Evolutionary conservation across 495 filamentous ascomycete species (phyloP).

Genomic region (Daldinia childiae): DNA sequence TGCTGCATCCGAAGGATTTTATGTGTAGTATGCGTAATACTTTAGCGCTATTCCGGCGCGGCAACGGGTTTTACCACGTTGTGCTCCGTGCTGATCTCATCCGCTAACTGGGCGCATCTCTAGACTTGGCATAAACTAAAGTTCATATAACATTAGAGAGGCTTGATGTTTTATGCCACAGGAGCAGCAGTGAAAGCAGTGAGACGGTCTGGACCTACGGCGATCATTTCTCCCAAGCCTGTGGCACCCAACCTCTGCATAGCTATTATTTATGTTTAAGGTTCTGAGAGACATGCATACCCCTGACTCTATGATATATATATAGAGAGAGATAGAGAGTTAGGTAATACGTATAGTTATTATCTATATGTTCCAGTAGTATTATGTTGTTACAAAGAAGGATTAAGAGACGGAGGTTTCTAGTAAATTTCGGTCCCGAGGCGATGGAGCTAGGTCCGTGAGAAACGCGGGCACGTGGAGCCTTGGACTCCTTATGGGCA

Average conservation of each 20-base stretch:
- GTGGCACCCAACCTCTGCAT: slow-evolving; percentile 20
- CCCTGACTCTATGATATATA: slow-evolving; percentile 11
- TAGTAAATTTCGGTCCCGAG: slow-evolving; percentile 21
- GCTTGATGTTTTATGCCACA: slow-evolving; percentile 17
- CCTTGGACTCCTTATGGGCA: background rate
- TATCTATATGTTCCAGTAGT: background rate
- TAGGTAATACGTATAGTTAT: background rate
- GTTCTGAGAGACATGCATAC: slow-evolving; percentile 34
- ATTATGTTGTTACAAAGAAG: background rate
- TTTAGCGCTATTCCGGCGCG: slow-evolving; percentile 7
- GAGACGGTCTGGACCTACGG: slow-evolving; percentile 25
- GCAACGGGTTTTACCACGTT: slow-evolving; percentile 5
- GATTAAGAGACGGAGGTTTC: background rate
- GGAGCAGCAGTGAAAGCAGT: slow-evolving; percentile 8
- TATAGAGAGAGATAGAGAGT: background rate
- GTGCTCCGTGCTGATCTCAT: background rate
- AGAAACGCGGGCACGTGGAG: slow-evolving; percentile 6
- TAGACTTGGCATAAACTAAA: slow-evolving; percentile 1
- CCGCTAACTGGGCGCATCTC: background rate
- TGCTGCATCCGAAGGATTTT: slow-evolving; percentile 12
- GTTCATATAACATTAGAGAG: slow-evolving; percentile 32
- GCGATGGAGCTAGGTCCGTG: background rate
- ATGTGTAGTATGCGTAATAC: slow-evolving; percentile 2
- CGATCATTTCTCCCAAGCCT: slow-evolving; percentile 27
- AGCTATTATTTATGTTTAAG: slow-evolving; percentile 11